phyloP scores from a whole-genome alignment of 805 yeast genomes.

The Cyberlindnera samutprakarnensis region DNA sequence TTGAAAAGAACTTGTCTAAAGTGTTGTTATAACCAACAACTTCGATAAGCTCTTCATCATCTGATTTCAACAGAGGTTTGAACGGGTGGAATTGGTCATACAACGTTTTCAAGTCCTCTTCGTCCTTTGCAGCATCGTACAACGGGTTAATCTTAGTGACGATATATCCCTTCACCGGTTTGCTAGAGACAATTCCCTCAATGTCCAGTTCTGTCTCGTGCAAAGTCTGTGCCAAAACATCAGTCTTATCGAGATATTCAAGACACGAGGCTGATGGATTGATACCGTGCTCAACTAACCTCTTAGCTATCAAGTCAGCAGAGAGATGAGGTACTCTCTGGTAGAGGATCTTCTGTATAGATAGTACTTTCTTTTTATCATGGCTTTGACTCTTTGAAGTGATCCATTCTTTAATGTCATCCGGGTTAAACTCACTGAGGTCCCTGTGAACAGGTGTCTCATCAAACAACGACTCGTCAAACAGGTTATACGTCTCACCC shows the following conservation, averaged over 20 bases:
- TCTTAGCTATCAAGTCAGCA: slow-evolving; percentile 65
- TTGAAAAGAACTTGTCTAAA: slow-evolving; percentile 76
- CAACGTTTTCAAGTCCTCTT: slow-evolving; percentile 37
- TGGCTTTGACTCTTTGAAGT: slow-evolving; percentile 9
- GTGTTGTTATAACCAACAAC: slow-evolving; percentile 71
- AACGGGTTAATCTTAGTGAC: slow-evolving; percentile 52
- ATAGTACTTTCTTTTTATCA: slow-evolving; percentile 38
- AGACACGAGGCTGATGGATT: slow-evolving; percentile 35
- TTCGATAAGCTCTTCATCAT: slow-evolving; percentile 31
- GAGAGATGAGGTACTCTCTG: slow-evolving; percentile 68
- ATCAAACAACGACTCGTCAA: slow-evolving; percentile 44
- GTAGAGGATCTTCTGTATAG: slow-evolving; percentile 66
- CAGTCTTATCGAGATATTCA: slow-evolving; percentile 22
- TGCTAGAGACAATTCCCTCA: slow-evolving; percentile 25
- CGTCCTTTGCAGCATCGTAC: slow-evolving; percentile 33
- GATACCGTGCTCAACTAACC: slow-evolving; percentile 38
- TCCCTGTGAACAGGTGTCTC: slow-evolving; percentile 1
- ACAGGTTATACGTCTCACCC: slow-evolving; percentile 61
- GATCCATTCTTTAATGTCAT: slow-evolving; percentile 24
- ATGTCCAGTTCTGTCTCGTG: slow-evolving; percentile 40
- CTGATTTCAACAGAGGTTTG: slow-evolving; percentile 37
- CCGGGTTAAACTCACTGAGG: slow-evolving; percentile 2
- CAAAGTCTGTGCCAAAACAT: slow-evolving; percentile 34
- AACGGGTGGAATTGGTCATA: slow-evolving; percentile 71
- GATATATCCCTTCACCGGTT: slow-evolving; percentile 50